phyloP scores from a whole-genome alignment of 345 rosid species.

The Rubroshorea leprosula region DNA sequence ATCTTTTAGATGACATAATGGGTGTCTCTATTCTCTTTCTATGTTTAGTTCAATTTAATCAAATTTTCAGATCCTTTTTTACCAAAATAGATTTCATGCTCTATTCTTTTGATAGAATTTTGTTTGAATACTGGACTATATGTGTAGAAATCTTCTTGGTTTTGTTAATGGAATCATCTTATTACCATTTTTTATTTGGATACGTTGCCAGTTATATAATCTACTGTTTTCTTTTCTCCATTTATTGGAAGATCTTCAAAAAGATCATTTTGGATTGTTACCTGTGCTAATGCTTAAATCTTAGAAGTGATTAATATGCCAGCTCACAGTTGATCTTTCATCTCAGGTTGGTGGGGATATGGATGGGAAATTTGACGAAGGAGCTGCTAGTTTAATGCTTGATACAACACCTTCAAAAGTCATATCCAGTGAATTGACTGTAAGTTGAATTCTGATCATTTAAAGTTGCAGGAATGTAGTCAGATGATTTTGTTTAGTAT shows the following conservation, averaged over 20 bases:
- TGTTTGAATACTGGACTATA: no score
- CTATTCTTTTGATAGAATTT: no score
- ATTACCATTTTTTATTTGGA: neutral
- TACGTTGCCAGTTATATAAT: neutral
- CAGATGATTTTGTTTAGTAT: constrained; percentile 4
- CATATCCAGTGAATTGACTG: constrained; percentile 81
- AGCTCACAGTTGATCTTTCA: constrained; percentile 17
- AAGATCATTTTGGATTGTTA: neutral
- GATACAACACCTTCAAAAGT: constrained; percentile 97
- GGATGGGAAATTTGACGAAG: constrained; percentile 91
- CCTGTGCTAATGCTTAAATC: neutral
- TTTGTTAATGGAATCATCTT: no score
- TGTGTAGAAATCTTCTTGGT: no score
- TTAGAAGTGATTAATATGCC: constrained; percentile 2
- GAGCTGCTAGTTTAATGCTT: constrained; percentile 77
- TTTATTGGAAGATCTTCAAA: neutral
- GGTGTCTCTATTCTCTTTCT: no score
- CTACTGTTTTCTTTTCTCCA: neutral
- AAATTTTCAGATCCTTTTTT: no score
- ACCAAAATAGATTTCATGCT: no score
- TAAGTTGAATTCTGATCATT: constrained; percentile 40
- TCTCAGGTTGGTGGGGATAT: constrained; percentile 65
- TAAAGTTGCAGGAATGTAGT: neutral
- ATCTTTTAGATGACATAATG: no score
- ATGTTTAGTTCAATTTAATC: no score